These are phyloP conservation scores for Vanrija sp. DNA, from an alignment of 1,284 basidiomycete species.

Conservation along the genomic window DNA sequence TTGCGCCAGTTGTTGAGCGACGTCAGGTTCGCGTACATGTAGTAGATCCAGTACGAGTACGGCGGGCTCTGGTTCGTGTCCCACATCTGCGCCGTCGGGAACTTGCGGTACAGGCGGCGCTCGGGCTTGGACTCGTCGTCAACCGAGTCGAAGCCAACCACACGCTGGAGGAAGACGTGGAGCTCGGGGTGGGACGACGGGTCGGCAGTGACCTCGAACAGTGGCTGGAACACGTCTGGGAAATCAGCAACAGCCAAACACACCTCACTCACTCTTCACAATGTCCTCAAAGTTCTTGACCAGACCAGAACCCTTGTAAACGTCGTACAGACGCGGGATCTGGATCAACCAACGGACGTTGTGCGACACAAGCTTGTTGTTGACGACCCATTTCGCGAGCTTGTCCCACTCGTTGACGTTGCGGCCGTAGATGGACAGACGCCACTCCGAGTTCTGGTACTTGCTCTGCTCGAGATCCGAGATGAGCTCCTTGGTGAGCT, in stretches of 20 bases:
- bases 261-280: constrained; percentile 66
- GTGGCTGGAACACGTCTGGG: constrained; percentile 82
- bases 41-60: constrained; percentile 96
- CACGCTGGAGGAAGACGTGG: constrained; percentile 92
- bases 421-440: constrained; percentile 88
- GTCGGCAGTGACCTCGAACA: constrained; percentile 95
- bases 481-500: constrained; percentile 83
- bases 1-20: constrained; percentile 91
- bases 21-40: constrained; percentile 95
- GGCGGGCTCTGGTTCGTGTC: constrained; percentile 84
- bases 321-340: constrained; percentile 89
- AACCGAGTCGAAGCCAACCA: constrained; percentile 93
- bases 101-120: constrained; percentile 87
- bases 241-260: neutral
- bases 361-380: constrained; percentile 89
- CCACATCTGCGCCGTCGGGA: constrained; percentile 91
- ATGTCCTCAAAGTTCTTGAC: constrained; percentile 88
- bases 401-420: constrained; percentile 89
- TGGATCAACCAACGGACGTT: constrained; percentile 99
- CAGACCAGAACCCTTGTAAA: constrained; percentile 87
- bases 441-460: constrained; percentile 98
- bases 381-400: constrained; percentile 92
- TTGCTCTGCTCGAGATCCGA: constrained; percentile 95
- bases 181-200: constrained; percentile 87
- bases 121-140: constrained; percentile 98